These are phyloP conservation scores for Spathaspora boniae DNA, from an alignment of 805 yeast genomes.

Conservation along the genomic window DNA sequence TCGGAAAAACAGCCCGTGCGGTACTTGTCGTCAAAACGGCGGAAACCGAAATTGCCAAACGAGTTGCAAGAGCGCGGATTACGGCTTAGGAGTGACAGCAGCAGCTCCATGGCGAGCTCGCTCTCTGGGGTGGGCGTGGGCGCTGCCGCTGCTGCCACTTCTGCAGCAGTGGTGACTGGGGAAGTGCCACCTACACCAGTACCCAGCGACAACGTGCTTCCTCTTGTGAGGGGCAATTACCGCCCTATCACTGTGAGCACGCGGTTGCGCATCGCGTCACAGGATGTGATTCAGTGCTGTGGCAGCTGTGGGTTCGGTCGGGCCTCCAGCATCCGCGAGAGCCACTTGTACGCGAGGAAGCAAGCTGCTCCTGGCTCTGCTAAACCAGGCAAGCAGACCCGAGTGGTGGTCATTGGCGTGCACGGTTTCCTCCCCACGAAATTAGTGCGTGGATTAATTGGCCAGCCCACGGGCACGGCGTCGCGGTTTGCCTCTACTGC, in stretches of 20 bases:
- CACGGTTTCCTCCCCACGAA: conserved; percentile 41
- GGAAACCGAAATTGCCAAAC: conserved; percentile 31
- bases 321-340: conserved; percentile 22
- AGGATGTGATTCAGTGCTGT: conserved; percentile 19
- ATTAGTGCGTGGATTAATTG: conserved; percentile 32
- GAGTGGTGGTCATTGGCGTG: conserved; percentile 31
- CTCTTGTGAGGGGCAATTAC: no score
- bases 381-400: conserved; percentile 8
- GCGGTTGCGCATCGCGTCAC: conserved; percentile 19
- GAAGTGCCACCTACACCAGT: no score
- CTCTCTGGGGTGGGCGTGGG: no score
- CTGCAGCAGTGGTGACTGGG: no score
- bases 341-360: conserved; percentile 22
- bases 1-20: conserved; percentile 32
- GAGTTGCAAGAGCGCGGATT: conserved; percentile 33
- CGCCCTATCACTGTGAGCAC: conserved; percentile 22
- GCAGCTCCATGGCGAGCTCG: conserved; percentile 1
- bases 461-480: conserved; percentile 37
- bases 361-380: no score
- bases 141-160: no score
- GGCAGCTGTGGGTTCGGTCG: no score
- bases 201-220: no score
- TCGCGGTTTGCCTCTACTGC: conserved; percentile 25
- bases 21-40: conserved; percentile 25
- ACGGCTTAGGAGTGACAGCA: no score